Percentiles rank a stretch among this genome's conserved stretches.
Evolutionary conservation across 139 green algal genomes (phyloP).

Genomic region (Volvox africanus): DNA sequence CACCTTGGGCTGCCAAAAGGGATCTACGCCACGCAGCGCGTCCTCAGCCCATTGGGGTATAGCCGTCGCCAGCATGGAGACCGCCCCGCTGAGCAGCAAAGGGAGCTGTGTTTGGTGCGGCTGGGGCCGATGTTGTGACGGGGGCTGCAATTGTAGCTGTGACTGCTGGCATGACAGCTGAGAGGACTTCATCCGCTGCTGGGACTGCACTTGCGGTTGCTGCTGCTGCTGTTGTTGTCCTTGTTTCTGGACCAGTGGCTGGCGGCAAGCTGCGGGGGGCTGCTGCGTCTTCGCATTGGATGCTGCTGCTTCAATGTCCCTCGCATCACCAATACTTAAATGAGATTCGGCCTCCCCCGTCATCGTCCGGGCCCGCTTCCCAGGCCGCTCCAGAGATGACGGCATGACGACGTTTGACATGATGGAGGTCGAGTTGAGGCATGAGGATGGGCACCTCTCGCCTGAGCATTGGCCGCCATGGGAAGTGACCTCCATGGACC

Average conservation of each 20-base stretch:
- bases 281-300: no score
- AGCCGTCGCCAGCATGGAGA: background rate
- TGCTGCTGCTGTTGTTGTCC: background rate
- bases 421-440: no score
- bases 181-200: background rate
- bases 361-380: no score
- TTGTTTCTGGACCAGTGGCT: background rate
- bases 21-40: conserved; percentile 2
- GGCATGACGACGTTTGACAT: no score
- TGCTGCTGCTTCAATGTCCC: no score
- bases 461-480: no score
- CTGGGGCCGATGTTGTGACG: background rate
- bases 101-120: background rate
- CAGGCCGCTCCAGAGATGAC: no score
- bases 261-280: background rate
- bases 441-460: no score
- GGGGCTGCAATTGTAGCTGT: background rate
- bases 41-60: conserved; percentile 7
- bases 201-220: background rate
- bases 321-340: no score
- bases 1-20: conserved; percentile 31
- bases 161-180: background rate
- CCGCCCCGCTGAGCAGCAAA: background rate
- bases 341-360: no score
- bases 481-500: no score